Evolutionary conservation across 2,329 filamentous ascomycete species (phyloP), one percentile per base, ranked within the genome.

Genomic region (Huntiella decipiens): DNA sequence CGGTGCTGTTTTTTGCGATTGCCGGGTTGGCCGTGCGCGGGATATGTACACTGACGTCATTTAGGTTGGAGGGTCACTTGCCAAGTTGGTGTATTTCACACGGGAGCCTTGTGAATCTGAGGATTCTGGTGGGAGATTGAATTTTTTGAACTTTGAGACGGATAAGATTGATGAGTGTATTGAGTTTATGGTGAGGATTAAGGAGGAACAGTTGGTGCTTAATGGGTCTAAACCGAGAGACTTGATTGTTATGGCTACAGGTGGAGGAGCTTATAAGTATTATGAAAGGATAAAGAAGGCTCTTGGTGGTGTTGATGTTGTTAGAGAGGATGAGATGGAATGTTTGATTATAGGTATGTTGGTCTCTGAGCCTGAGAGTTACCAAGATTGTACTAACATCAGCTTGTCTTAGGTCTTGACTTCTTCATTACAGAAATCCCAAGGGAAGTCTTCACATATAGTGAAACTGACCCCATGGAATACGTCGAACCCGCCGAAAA

Each of bases 391-490:
- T 45, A 46, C 52, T 51, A 43, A 56, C 42, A 52, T 37, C 19
- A 3, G n/a, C 35, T 31, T 15, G 11, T 12, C 19, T 31, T 54
- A 85, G 86, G 88, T 10, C 77, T 98, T 38, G 91, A 98, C 60
- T 98, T 96, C 66, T 96, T 98, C 68, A 96, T 96, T 58, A 93
- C 85, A 53, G 87, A 96, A 60, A 96, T 98, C 50, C 91, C 91
- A 15, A 77, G 82, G 54, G 91, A 98, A 63, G 88, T 98, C 46
- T 98, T 98, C 58, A 95, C 86, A 15, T 96, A 96, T 63, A 87
- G 82, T 58, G 88, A 93, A 60, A 73, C 74, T 32, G 79, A 91
- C 54, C 86, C 87, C 4, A 93, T 95, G 82, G 75, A 84, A 56
- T 96, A 94, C 58, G 77, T 80, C 53, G 74, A 79, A 50, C 77